Evolutionary conservation across 345 rosid species (phyloP), one percentile per base, ranked within the genome.

Genomic region (Eucalyptus erythrocorys): DNA sequence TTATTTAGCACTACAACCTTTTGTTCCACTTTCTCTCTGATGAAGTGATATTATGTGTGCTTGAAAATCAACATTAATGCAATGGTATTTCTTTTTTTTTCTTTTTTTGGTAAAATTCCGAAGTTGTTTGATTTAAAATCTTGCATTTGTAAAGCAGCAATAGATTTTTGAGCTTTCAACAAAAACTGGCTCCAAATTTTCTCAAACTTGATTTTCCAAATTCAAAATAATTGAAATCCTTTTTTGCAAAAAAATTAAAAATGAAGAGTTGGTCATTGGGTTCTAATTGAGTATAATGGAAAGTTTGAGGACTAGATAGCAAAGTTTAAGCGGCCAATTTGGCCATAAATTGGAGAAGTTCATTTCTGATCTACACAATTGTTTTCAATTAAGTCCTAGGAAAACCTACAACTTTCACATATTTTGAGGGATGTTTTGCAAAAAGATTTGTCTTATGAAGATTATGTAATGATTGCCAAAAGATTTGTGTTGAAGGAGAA

Each of bases 71-170:
- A 51, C 24, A 51, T 0, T 51, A 51, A 51, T 19, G 55, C 55
- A 51, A 51, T 1, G 8, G 24, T 51, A 51, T 51, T 51, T 51
- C 24, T 51, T 51, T 17, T 50, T 14, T 48, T 50, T 50, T 50
- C 19, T 6, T 50, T 50, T 50, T 50, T 50, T 50, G 8, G 24
- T 51, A 7, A 51, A 51, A 51, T 51, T 51, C 22, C 9, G 4
- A 51, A 19, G 55, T 1, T 3, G 2, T 55, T 55, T 55, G 61
- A 55, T 55, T 51, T 11, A 55, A 55, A 55, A 55, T 55, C 27
- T 55, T 0, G 0, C 61, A 55, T 55, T 55, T 55, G 11, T 22
- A 55, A 4, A 4, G 61, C 1, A 21, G 5, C 5, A 2, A 55
- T 51, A 55, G 27, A 55, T 55, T 22, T 53, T 24, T 55, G 5